phyloP scores from a whole-genome alignment of 306 rosid species.

The Vicia faba region DNA sequence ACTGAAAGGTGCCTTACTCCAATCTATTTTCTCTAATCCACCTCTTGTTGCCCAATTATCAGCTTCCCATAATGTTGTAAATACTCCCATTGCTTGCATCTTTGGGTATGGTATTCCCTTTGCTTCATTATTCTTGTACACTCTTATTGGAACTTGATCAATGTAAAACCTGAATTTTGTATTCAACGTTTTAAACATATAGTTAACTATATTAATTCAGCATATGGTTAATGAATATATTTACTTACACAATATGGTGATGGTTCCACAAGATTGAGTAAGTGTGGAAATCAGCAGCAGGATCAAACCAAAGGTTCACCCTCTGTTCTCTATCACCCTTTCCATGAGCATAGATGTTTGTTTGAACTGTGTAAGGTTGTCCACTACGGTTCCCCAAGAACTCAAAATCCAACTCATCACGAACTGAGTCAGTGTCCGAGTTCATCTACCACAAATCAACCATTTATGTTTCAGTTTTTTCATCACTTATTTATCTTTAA shows the following conservation, averaged over 20 bases:
- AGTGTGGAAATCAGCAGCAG: conserved; percentile 75
- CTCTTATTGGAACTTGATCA: conserved; percentile 78
- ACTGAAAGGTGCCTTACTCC: conserved; percentile 86
- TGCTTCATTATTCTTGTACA: conserved; percentile 81
- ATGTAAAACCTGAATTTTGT: conserved; percentile 59
- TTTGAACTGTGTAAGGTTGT: conserved; percentile 91
- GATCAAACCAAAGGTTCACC: conserved; percentile 94
- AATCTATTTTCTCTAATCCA: conserved; percentile 91
- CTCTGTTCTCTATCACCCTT: conserved; percentile 87
- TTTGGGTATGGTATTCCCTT: conserved; percentile 73
- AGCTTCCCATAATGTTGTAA: conserved; percentile 90
- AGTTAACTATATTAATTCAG: too few species aligned
- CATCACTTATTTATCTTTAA: background rate
- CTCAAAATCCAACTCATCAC: conserved; percentile 94
- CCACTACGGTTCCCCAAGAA: conserved; percentile 92
- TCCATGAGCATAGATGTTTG: conserved; percentile 82
- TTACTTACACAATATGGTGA: conserved; percentile 63
- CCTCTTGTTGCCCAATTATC: conserved; percentile 98
- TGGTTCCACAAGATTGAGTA: conserved; percentile 80
- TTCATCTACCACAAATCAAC: conserved; percentile 49
- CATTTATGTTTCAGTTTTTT: background rate
- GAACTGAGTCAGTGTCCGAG: conserved; percentile 60
- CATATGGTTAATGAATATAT: too few species aligned
- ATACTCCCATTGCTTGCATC: conserved; percentile 82
- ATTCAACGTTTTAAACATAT: background rate